phyloP scores from a whole-genome alignment of 257 asterid genomes.

The Solanum rostratum region DNA sequence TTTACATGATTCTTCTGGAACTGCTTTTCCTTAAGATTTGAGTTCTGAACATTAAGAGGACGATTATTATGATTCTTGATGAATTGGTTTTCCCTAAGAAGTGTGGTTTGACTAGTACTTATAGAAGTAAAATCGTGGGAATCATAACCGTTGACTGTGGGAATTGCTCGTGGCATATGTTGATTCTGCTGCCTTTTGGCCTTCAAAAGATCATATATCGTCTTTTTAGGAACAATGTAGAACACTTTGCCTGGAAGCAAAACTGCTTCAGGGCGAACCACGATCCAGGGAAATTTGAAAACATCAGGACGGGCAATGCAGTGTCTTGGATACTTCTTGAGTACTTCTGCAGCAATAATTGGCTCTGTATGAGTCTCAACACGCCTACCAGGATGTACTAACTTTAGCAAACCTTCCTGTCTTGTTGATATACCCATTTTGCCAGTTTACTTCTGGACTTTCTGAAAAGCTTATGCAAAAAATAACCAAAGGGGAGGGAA shows the following conservation, averaged over 20 bases:
- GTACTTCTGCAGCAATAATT: conserved; percentile 38
- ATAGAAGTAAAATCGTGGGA: neutral
- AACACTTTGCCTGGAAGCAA: conserved; percentile 31
- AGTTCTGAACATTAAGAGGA: neutral
- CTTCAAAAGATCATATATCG: conserved; percentile 19
- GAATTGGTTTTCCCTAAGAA: neutral
- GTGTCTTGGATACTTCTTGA: conserved; percentile 46
- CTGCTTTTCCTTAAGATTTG: neutral
- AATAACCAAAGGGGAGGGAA: conserved; percentile 4
- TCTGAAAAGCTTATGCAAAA: neutral
- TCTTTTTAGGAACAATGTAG: conserved; percentile 22
- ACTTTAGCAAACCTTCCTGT: conserved; percentile 31
- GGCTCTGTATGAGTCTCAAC: conserved; percentile 38
- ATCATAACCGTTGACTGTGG: neutral
- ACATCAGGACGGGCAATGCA: conserved; percentile 67
- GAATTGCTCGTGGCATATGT: neutral
- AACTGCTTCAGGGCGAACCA: conserved; percentile 48
- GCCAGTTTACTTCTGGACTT: neutral
- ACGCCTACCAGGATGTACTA: conserved; percentile 41
- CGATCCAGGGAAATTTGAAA: conserved; percentile 53
- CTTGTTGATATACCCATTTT: conserved; percentile 22
- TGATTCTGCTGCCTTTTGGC: neutral
- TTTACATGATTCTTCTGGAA: neutral
- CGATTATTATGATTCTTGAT: neutral
- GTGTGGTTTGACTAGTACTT: neutral